Conservation (phyloP, 1,139 yeast species). For the Debaryomycetaceae sp. region DNA sequence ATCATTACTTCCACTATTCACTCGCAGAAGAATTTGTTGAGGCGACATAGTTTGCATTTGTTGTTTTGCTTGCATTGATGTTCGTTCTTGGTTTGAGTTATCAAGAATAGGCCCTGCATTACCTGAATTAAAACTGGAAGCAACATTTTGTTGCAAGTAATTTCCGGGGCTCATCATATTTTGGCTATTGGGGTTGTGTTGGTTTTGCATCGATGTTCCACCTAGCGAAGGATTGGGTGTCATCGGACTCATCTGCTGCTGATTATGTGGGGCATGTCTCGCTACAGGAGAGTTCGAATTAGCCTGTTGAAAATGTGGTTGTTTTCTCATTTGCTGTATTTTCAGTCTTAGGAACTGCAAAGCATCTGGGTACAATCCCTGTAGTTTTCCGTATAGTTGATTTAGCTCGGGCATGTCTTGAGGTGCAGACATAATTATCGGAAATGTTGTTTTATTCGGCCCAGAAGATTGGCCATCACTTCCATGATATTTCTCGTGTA, state of each 20-base stretch:
- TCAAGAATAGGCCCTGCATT: background rate
- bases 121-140: background rate
- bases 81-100: background rate
- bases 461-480: constrained; percentile 22
- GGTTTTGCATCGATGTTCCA: constrained; percentile 1
- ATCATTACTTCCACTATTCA: constrained; percentile 11
- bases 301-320: constrained; percentile 8
- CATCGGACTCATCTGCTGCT: constrained; percentile 5
- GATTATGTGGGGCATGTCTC: constrained; percentile 6
- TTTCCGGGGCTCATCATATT: background rate
- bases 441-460: constrained; percentile 41
- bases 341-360: constrained; percentile 46
- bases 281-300: constrained; percentile 2
- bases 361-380: constrained; percentile 55
- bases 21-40: constrained; percentile 37
- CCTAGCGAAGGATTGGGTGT: background rate
- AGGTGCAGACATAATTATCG: constrained; percentile 52
- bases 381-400: constrained; percentile 44
- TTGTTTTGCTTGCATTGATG: constrained; percentile 7
- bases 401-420: constrained; percentile 53
- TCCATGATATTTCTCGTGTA: constrained; percentile 51
- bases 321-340: constrained; percentile 40
- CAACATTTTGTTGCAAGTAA: background rate
- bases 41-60: constrained; percentile 30
- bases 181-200: background rate